Base-by-base conservation (phyloP, 2,329 filamentous ascomycete species). In the Exophiala calicioides region DNA sequence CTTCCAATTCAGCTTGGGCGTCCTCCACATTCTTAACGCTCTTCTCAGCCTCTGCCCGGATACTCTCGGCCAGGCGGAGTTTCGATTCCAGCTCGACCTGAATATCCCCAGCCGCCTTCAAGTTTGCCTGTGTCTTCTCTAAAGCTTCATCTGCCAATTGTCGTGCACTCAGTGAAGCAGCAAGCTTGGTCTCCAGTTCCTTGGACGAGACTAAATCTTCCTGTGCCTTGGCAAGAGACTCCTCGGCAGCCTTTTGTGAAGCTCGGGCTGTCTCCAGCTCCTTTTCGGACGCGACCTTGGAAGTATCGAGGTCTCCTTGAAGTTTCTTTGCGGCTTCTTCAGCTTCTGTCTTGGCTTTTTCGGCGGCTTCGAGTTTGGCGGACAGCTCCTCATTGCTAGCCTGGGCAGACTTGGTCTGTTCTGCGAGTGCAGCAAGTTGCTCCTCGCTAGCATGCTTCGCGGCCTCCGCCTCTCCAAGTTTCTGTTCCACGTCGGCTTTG, bases 121-220 rank as follows among this genome's bases (percentile, higher is more conserved):
- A 6, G 16, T 41, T 36, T 15, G 30, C 36, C 19, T 47, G 46
- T 5, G 34, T 23, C 35, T 45, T 32, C 19, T 41, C 29, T 2
- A 48, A 34, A 12, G 38, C 42, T 15, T 53, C 50, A 36, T 53
- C 41, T 12, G 42, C 34, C 10, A 27, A 19, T 21, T 37, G 30
- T 16, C 36, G 29, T 3, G 29, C 37, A 23, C 18, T 20, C 19
- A 34, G 19, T 10, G 44, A 19, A n/a, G 30, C 21, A 9, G 26
- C 30, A 9, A 47, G 29, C 12, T 42, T 40, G 3, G 37, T 26
- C n/a, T 34, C 20, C 15, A 47, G 10, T 9, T 43, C 29, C 4
- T 8, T 15, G 20, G 19, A 20, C n/a, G 8, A n/a, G 21, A 20
- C 24, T 4, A 24, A 19, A 26, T 45, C 27, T 23, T 41, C 29